A percentile compares a stretch with the other conserved stretches of the same genome.
Conservation (phyloP, 2,329 filamentous ascomycete species). For the Didymella arachidicola region DNA sequence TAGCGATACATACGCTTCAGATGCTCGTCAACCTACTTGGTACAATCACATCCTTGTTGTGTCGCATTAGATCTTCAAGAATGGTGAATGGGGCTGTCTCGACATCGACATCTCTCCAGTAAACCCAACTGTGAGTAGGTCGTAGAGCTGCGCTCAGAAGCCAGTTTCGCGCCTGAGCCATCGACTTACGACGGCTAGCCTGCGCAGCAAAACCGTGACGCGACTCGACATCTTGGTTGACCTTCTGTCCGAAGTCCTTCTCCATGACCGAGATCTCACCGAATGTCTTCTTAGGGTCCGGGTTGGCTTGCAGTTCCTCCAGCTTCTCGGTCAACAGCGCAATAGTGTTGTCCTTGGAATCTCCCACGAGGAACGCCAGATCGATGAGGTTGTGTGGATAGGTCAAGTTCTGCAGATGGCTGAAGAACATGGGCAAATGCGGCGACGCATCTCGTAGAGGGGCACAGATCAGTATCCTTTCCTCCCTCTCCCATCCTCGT, state of each 20-base stretch:
- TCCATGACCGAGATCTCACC: slow-evolving; percentile 98
- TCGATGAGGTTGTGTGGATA: slow-evolving; percentile 98
- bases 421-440: slow-evolving; percentile 97
- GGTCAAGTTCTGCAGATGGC: slow-evolving; percentile 94
- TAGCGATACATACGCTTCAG: slow-evolving; percentile 26
- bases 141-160: slow-evolving; percentile 89
- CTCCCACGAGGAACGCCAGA: slow-evolving; percentile 93
- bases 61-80: slow-evolving; percentile 95
- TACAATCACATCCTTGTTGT: slow-evolving; percentile 98
- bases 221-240: slow-evolving; percentile 97
- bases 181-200: slow-evolving; percentile 89
- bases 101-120: slow-evolving; percentile 98
- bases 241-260: slow-evolving; percentile 98
- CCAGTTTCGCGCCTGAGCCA: slow-evolving; percentile 99
- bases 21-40: slow-evolving; percentile 74
- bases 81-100: slow-evolving; percentile 97
- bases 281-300: slow-evolving; percentile 81
- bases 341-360: slow-evolving; percentile 93
- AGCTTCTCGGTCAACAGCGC: slow-evolving; percentile 77
- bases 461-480: slow-evolving; percentile 93
- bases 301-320: slow-evolving; percentile 78
- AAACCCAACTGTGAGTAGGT: slow-evolving; percentile 98
- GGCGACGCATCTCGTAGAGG: slow-evolving; percentile 90
- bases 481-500: slow-evolving; percentile 93
- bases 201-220: slow-evolving; percentile 97